A percentile compares a stretch with the other conserved stretches of the same genome.
phyloP scores from a whole-genome alignment of 176 grass and related monocot genomes.

The Paspalum notatum region DNA sequence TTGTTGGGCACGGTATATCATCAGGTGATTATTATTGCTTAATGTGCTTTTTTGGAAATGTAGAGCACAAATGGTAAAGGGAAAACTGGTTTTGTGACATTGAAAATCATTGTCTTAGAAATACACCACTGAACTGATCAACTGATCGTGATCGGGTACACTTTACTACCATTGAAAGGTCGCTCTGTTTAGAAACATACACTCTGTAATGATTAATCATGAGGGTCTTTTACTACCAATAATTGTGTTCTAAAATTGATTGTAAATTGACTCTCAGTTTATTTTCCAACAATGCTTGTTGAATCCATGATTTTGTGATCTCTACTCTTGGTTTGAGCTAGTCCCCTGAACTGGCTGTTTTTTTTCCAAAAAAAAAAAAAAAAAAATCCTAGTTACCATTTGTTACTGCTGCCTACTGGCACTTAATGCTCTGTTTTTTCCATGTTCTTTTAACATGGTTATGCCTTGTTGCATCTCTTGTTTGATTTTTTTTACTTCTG shows the following conservation, averaged over 20 bases:
- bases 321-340: neutral
- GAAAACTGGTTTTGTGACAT: neutral
- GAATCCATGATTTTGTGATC: neutral
- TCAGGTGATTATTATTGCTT: conserved; percentile 59
- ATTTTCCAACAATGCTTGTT: conserved; percentile 6
- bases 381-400: neutral
- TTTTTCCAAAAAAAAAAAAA: neutral
- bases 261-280: neutral
- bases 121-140: too few relatives aligned
- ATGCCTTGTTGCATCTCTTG: neutral
- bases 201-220: too few relatives aligned
- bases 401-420: neutral
- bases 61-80: neutral
- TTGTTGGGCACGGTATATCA: conserved; percentile 84
- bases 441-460: conserved; percentile 19
- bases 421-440: neutral
- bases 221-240: neutral
- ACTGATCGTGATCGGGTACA: too few relatives aligned
- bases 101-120: too few relatives aligned
- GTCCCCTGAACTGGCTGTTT: neutral
- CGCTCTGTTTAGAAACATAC: too few relatives aligned
- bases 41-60: neutral
- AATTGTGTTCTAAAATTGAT: neutral
- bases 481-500: neutral
- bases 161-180: too few relatives aligned